phyloP scores from a whole-genome alignment of 805 yeast genomes.

The Wickerhamomyces pijperi region DNA sequence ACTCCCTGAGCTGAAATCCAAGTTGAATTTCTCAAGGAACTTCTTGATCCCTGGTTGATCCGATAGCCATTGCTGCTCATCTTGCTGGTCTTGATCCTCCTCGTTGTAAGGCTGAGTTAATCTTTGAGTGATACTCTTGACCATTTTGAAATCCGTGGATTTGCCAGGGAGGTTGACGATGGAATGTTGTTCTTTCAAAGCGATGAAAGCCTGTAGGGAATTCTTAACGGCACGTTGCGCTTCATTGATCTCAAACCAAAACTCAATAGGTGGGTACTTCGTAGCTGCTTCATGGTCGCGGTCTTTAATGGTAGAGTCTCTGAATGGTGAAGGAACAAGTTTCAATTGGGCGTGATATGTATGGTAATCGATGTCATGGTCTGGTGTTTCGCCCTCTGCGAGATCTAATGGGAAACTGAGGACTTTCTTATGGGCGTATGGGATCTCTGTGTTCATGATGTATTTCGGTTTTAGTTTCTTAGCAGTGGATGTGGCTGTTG shows the following conservation, averaged over 20 bases:
- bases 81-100: slow-evolving; percentile 3
- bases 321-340: slow-evolving; percentile 35
- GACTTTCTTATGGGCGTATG: slow-evolving; percentile 10
- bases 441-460: slow-evolving; percentile 13
- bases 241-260: slow-evolving; percentile 37
- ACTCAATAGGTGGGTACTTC: slow-evolving; percentile 41
- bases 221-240: slow-evolving; percentile 22
- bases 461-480: slow-evolving; percentile 2
- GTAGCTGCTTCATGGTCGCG: slow-evolving; percentile 3
- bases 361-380: slow-evolving; percentile 16
- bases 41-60: slow-evolving; percentile 31
- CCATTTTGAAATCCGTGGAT: slow-evolving; percentile 33
- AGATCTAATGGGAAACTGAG: slow-evolving; percentile 10
- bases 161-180: slow-evolving; percentile 31
- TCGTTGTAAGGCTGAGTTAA: slow-evolving; percentile 8
- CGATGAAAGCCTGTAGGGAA: slow-evolving; percentile 29
- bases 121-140: slow-evolving; percentile 9
- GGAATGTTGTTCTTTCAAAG: slow-evolving; percentile 32
- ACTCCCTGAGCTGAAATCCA: slow-evolving; percentile 25
- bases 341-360: slow-evolving; percentile 31
- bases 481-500: too few relatives aligned
- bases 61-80: slow-evolving; percentile 10
- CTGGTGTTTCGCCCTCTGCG: slow-evolving; percentile 4
- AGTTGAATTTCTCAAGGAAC: slow-evolving; percentile 26
- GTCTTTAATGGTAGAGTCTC: slow-evolving; percentile 17